phyloP scores from a whole-genome alignment of 2,329 filamentous ascomycete genomes.

The Xylariales sp. region DNA sequence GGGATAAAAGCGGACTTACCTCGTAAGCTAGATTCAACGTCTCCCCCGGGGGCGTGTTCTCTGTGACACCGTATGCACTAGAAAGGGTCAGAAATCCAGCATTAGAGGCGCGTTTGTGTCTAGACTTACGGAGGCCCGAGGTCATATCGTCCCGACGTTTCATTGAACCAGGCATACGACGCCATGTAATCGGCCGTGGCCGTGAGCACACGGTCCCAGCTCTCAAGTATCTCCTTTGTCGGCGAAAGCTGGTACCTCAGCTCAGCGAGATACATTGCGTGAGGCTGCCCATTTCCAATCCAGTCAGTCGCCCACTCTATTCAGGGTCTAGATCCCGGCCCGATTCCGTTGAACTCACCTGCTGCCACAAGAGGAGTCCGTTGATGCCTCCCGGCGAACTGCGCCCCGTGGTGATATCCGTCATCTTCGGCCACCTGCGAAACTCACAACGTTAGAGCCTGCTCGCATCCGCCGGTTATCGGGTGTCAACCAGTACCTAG shows the following conservation, averaged over 20 bases:
- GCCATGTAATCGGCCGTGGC: constrained; percentile 50
- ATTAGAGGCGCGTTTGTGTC: neutral
- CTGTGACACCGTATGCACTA: constrained; percentile 60
- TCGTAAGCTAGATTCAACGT: constrained; percentile 63
- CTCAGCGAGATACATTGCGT: constrained; percentile 54
- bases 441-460: neutral
- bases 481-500: constrained; percentile 35
- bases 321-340: neutral
- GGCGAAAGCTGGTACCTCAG: constrained; percentile 48
- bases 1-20: constrained; percentile 32
- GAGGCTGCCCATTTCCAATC: constrained; percentile 51
- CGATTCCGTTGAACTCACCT: constrained; percentile 31
- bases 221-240: constrained; percentile 42
- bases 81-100: constrained; percentile 6
- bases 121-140: constrained; percentile 57
- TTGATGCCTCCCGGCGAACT: constrained; percentile 64
- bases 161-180: constrained; percentile 50
- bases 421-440: constrained; percentile 61
- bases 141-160: constrained; percentile 49
- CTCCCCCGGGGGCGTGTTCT: constrained; percentile 61
- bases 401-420: constrained; percentile 56
- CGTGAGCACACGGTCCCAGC: constrained; percentile 47
- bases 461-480: neutral
- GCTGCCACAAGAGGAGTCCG: constrained; percentile 63
- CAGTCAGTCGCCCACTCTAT: neutral